phyloP scores from a whole-genome alignment of 2,329 filamentous ascomycete genomes.

The Pseudopyrenochaeta lycopersici region DNA sequence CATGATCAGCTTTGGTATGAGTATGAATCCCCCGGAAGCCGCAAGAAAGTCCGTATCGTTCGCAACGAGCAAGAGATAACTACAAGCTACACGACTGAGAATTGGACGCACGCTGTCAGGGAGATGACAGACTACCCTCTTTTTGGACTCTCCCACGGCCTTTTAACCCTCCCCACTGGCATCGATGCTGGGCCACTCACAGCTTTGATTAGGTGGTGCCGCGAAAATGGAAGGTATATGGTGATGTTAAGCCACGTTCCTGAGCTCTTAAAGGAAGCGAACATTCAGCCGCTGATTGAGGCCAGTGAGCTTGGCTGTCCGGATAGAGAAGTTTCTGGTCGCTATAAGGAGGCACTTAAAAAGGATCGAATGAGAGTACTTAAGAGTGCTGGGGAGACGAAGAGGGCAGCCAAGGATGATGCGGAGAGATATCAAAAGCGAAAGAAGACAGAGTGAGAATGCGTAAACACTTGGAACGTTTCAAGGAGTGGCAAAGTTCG shows the following conservation, averaged over 20 bases:
- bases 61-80: neutral
- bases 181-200: slow-evolving; percentile 28
- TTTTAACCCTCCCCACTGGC: slow-evolving; percentile 17
- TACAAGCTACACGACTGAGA: slow-evolving; percentile 18
- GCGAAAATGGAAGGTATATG: neutral
- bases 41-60: neutral
- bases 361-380: slow-evolving; percentile 11
- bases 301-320: slow-evolving; percentile 6
- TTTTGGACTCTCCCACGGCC: slow-evolving; percentile 20
- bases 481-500: too few species aligned
- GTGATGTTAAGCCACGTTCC: slow-evolving; percentile 19
- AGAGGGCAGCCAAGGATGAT: neutral
- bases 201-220: slow-evolving; percentile 17
- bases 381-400: neutral
- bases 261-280: slow-evolving; percentile 4
- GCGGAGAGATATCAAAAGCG: slow-evolving; percentile 2
- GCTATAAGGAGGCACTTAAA: slow-evolving; percentile 13
- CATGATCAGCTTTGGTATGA: neutral
- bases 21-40: neutral
- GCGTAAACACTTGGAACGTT: neutral
- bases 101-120: slow-evolving; percentile 13
- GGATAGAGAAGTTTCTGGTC: slow-evolving; percentile 12
- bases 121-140: slow-evolving; percentile 27
- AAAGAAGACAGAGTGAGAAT: neutral
- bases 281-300: slow-evolving; percentile 17